Percentiles rank a stretch among this genome's conserved stretches.
phyloP scores from a whole-genome alignment of 73 alveolate species.

The Paramecium sexaurelia region DNA sequence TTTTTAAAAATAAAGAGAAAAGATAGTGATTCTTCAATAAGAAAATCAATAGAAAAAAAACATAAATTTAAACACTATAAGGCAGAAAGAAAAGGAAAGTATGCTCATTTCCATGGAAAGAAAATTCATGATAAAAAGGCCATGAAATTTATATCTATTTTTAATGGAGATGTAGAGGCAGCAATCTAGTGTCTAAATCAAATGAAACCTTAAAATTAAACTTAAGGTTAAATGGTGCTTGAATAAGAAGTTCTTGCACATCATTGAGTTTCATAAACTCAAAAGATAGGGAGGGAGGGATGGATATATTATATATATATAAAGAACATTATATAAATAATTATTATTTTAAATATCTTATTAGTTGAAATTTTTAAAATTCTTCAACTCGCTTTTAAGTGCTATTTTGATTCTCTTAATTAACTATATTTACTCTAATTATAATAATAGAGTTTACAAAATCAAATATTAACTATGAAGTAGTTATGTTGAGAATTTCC shows the following conservation, averaged over 20 bases:
- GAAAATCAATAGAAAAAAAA: not conserved
- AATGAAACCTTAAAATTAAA: not conserved
- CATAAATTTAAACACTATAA: not conserved
- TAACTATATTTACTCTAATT: too few relatives aligned
- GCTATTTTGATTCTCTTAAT: too few relatives aligned
- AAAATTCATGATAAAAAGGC: not conserved
- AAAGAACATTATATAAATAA: not conserved
- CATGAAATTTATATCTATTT: not conserved
- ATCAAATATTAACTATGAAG: too few relatives aligned
- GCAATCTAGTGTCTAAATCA: not conserved
- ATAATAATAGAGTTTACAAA: too few relatives aligned
- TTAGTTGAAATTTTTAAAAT: too few relatives aligned
- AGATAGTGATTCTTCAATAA: not conserved
- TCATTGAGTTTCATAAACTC: not conserved
- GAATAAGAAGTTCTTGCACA: not conserved
- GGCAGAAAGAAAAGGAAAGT: not conserved
- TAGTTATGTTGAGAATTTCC: too few relatives aligned
- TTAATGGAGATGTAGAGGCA: not conserved
- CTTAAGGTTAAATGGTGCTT: not conserved
- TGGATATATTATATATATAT: constrained; percentile 34
- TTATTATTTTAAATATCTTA: not conserved
- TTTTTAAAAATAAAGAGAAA: not conserved
- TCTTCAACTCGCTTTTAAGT: too few relatives aligned
- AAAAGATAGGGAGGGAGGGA: constrained; percentile 59
- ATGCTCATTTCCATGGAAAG: not conserved